A percentile compares a stretch with the other conserved stretches of the same genome.
phyloP scores from a whole-genome alignment of 495 filamentous ascomycete species.

The Penicillium cosmopolitanum region DNA sequence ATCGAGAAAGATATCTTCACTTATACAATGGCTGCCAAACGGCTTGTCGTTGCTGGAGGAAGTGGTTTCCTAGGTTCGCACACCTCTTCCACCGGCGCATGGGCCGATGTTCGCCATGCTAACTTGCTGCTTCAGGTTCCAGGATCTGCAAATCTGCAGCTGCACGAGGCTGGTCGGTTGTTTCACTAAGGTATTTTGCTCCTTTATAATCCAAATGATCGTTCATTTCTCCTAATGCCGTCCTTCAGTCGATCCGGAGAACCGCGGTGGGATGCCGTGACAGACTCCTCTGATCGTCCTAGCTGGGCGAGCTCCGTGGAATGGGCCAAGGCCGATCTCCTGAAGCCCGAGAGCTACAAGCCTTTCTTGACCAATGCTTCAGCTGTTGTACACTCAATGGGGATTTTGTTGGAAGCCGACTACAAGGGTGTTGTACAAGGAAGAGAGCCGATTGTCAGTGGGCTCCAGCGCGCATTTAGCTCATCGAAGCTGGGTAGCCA shows the following conservation, averaged over 20 bases:
- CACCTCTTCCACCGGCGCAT: not conserved
- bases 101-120: conserved; percentile 10
- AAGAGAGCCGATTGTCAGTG: conserved; percentile 72
- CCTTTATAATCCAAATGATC: not conserved
- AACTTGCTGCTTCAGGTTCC: conserved; percentile 55
- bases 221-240: conserved; percentile 12
- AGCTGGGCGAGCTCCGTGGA: conserved; percentile 78
- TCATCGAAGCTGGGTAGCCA: conserved; percentile 63
- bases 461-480: conserved; percentile 77
- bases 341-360: conserved; percentile 77
- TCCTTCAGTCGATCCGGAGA: conserved; percentile 77
- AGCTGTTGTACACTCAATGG: conserved; percentile 89
- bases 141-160: conserved; percentile 89
- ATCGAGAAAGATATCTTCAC: not conserved
- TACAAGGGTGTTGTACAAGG: conserved; percentile 93
- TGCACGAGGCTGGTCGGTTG: conserved; percentile 82
- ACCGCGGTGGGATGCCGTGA: conserved; percentile 79
- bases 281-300: conserved; percentile 72
- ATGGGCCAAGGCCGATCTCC: conserved; percentile 87
- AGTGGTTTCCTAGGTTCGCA: conserved; percentile 83
- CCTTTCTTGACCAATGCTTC: conserved; percentile 71
- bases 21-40: conserved; percentile 58
- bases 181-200: conserved; percentile 74
- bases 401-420: conserved; percentile 95
- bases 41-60: conserved; percentile 87